phyloP scores from a whole-genome alignment of 1,139 yeast genomes.

The Candida albicans region DNA sequence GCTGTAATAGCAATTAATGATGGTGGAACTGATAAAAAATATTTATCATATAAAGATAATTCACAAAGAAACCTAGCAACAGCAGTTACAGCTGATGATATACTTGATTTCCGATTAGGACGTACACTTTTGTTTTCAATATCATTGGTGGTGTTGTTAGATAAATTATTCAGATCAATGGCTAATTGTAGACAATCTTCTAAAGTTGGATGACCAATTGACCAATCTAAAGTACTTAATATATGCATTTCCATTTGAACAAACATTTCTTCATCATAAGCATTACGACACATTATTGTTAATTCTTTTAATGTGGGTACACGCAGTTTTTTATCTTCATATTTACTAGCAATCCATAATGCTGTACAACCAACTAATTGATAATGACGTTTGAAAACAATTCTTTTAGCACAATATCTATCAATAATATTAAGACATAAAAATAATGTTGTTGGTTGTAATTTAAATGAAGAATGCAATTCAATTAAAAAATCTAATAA shows the following conservation, averaged over 20 bases:
- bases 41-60: conserved; percentile 69
- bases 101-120: conserved; percentile 13
- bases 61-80: conserved; percentile 73
- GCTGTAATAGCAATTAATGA: conserved; percentile 70
- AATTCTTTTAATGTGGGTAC: conserved; percentile 83
- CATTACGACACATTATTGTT: conserved; percentile 75
- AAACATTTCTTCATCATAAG: conserved; percentile 88
- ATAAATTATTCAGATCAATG: conserved; percentile 27
- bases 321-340: conserved; percentile 80
- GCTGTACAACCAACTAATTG: conserved; percentile 93
- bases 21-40: conserved; percentile 60
- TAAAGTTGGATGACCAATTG: conserved; percentile 59
- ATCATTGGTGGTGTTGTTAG: conserved; percentile 22
- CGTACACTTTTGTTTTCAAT: conserved; percentile 21
- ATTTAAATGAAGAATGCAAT: conserved; percentile 72
- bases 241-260: conserved; percentile 95
- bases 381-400: conserved; percentile 89
- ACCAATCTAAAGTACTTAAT: conserved; percentile 82
- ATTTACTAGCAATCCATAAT: conserved; percentile 93
- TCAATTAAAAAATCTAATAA: conserved; percentile 81
- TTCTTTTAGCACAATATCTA: conserved; percentile 86
- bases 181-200: conserved; percentile 64
- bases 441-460: conserved; percentile 78
- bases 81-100: conserved; percentile 52
- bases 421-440: conserved; percentile 81